A percentile compares a stretch with the other conserved stretches of the same genome.
Conservation (phyloP, 768 basidiomycete genomes). For the Suillus spraguei region DNA sequence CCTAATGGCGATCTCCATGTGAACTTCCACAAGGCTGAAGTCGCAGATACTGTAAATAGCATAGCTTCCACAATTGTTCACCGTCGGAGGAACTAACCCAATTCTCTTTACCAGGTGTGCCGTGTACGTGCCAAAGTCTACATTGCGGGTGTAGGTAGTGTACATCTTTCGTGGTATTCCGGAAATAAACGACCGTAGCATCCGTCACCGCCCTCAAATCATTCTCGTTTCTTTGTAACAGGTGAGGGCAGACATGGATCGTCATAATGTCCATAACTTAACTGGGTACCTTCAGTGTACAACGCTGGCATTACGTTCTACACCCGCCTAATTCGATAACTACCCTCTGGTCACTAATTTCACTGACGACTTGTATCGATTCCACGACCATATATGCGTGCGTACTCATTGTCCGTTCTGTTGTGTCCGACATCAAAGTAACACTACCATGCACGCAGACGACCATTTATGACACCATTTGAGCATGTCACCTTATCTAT, state of each 20-base stretch:
- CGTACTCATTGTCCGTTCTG: conserved; percentile 2
- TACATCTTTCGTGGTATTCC: conserved; percentile 73
- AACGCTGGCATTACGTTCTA: conserved; percentile 28
- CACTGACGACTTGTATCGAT: conserved; percentile 26
- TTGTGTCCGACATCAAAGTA: conserved; percentile 11
- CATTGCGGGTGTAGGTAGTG: conserved; percentile 77
- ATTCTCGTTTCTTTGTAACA: conserved; percentile 25
- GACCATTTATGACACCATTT: conserved; percentile 27
- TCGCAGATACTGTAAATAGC: conserved; percentile 80
- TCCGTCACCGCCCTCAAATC: not conserved
- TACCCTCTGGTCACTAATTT: conserved; percentile 33
- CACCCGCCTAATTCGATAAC: conserved; percentile 25
- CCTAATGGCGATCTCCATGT: conserved; percentile 81
- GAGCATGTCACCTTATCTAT: conserved; percentile 24
- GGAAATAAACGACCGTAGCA: conserved; percentile 46
- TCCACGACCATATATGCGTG: conserved; percentile 29
- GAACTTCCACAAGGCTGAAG: conserved; percentile 72
- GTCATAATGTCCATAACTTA: conserved; percentile 10
- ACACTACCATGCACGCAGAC: conserved; percentile 23
- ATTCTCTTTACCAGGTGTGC: conserved; percentile 55
- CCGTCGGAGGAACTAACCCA: conserved; percentile 17
- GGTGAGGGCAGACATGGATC: conserved; percentile 15
- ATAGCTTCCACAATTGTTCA: not conserved
- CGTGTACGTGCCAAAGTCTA: conserved; percentile 75
- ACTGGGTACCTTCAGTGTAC: conserved; percentile 25